A percentile compares a stretch with the other conserved stretches of the same genome.
phyloP scores from a whole-genome alignment of 2,329 filamentous ascomycete species.

The Phialophora tarda region DNA sequence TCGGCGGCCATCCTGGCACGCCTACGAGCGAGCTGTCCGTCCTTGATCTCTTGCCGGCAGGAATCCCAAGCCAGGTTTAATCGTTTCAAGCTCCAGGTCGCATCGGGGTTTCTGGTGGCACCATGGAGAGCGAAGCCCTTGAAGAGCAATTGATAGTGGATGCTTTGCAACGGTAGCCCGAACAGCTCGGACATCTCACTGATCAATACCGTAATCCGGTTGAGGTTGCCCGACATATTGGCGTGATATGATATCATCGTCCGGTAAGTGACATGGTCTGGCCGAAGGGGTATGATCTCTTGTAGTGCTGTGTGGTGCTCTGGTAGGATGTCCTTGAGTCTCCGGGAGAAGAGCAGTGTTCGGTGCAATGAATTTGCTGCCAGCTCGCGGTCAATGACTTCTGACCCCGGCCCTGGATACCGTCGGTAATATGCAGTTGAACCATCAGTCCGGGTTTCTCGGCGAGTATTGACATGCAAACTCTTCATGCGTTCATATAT shows the following conservation, averaged over 20 bases:
- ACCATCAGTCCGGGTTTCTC: conserved; percentile 45
- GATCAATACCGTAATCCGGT: conserved; percentile 72
- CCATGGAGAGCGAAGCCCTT: conserved; percentile 81
- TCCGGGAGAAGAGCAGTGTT: conserved; percentile 54
- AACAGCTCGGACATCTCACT: conserved; percentile 76
- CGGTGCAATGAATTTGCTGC: conserved; percentile 52
- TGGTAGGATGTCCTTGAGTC: conserved; percentile 55
- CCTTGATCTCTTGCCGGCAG: conserved; percentile 57
- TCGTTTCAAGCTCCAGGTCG: conserved; percentile 73
- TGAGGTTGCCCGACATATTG: conserved; percentile 70
- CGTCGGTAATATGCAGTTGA: conserved; percentile 34
- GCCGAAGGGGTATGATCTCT: conserved; percentile 67
- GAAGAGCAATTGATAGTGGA: conserved; percentile 80
- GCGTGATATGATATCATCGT: conserved; percentile 79
- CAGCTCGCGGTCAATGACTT: conserved; percentile 49
- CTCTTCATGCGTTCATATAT: conserved; percentile 85
- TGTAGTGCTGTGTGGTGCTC: conserved; percentile 68
- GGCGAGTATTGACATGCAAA: conserved; percentile 51
- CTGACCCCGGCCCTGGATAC: conserved; percentile 46
- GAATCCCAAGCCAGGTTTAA: conserved; percentile 71
- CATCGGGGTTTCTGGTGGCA: conserved; percentile 58
- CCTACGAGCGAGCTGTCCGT: conserved; percentile 24
- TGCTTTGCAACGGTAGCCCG: conserved; percentile 71
- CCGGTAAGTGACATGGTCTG: conserved; percentile 78
- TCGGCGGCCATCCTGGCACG: neutral